Evolutionary conservation across 2,329 filamentous ascomycete species (phyloP).

Genomic region (Colletotrichum somersetense): DNA sequence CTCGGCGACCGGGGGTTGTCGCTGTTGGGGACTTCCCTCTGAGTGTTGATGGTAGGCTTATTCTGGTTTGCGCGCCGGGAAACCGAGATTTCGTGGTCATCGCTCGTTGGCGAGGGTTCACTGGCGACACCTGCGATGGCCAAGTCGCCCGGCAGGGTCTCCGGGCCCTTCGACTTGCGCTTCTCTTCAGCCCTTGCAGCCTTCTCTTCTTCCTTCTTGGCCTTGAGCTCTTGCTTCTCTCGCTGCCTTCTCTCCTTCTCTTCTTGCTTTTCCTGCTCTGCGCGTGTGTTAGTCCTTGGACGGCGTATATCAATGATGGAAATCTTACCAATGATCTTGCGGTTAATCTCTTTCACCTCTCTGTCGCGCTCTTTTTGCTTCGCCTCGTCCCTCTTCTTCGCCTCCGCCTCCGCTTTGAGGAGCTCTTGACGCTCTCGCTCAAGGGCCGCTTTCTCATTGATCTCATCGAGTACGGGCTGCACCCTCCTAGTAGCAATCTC

Average conservation of each 20-base stretch:
- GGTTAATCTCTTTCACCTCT: conserved; percentile 66
- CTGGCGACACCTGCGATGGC: background rate
- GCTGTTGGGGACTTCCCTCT: conserved; percentile 18
- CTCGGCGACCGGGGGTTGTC: conserved; percentile 41
- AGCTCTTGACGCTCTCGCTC: conserved; percentile 77
- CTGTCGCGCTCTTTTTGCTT: conserved; percentile 64
- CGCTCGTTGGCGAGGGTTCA: background rate
- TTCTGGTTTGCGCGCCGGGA: conserved; percentile 11
- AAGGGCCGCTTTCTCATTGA: conserved; percentile 81
- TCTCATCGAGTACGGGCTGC: conserved; percentile 87
- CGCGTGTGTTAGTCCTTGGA: background rate
- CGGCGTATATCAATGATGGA: background rate
- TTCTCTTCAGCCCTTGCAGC: conserved; percentile 67
- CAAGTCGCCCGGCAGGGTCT: conserved; percentile 34
- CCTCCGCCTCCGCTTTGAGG: conserved; percentile 72
- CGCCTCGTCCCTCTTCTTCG: conserved; percentile 70
- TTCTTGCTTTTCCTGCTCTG: conserved; percentile 64
- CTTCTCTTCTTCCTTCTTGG: conserved; percentile 66
- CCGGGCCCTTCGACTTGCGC: conserved; percentile 55
- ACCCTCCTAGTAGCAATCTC: conserved; percentile 81
- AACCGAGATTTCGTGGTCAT: background rate
- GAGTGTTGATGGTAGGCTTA: conserved; percentile 44
- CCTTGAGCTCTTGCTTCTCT: conserved; percentile 61
- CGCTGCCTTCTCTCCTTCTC: conserved; percentile 60
- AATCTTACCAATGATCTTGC: conserved; percentile 70